phyloP scores from a whole-genome alignment of 2,329 filamentous ascomycete genomes.

The Penicillium sclerotiorum region DNA sequence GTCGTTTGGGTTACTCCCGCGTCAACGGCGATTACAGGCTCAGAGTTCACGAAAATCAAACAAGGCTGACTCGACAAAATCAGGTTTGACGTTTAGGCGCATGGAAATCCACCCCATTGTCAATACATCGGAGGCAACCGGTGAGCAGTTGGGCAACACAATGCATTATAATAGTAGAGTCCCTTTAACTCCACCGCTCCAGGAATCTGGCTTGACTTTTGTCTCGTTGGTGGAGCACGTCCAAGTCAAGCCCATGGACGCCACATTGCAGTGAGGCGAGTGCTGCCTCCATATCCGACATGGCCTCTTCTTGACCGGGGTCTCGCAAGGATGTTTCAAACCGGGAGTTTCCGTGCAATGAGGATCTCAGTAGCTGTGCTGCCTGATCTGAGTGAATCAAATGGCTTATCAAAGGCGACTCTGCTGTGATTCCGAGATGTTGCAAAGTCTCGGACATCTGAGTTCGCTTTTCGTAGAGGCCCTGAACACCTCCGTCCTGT shows the following conservation, averaged over 20 bases:
- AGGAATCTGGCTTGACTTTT: conserved; percentile 34
- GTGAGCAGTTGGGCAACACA: conserved; percentile 3
- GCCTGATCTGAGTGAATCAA: conserved; percentile 36
- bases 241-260: conserved; percentile 36
- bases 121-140: background rate
- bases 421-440: conserved; percentile 31
- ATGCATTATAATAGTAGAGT: background rate
- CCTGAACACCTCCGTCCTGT: conserved; percentile 18
- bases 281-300: conserved; percentile 34
- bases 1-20: conserved; percentile 3
- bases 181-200: conserved; percentile 33
- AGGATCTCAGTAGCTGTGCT: conserved; percentile 34
- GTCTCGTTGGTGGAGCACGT: conserved; percentile 36
- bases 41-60: conserved; percentile 10
- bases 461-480: conserved; percentile 33
- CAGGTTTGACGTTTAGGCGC: background rate
- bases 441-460: conserved; percentile 32
- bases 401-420: conserved; percentile 34
- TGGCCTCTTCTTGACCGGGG: conserved; percentile 27
- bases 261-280: conserved; percentile 36
- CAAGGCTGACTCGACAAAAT: background rate
- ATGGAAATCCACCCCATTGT: background rate
- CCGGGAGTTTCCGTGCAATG: conserved; percentile 33
- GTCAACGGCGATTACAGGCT: conserved; percentile 11
- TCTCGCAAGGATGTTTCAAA: conserved; percentile 33